Percentiles rank a stretch among this genome's conserved stretches.
These are phyloP conservation scores for Scheffersomyces spartinae DNA, from an alignment of 805 yeast genomes.

Conservation along the genomic window DNA sequence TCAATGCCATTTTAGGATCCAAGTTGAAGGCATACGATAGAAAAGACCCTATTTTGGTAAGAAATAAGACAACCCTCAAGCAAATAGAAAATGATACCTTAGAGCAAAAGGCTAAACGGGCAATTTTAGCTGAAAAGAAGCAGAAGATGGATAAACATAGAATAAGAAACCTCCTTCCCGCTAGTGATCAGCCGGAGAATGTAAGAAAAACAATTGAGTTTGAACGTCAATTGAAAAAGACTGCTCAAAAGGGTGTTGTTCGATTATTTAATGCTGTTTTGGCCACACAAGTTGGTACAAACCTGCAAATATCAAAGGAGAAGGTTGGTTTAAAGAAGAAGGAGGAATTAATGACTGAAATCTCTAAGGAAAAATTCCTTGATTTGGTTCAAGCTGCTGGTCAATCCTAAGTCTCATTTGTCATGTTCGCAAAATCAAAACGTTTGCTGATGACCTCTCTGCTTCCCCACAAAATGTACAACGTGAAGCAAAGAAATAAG, in stretches of 20 bases:
- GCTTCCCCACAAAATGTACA: too few relatives aligned
- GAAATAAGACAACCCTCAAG: constrained; percentile 60
- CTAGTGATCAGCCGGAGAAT: constrained; percentile 42
- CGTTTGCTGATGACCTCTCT: too few relatives aligned
- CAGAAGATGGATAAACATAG: constrained; percentile 55
- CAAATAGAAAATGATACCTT: constrained; percentile 71
- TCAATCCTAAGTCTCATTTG: constrained; percentile 16
- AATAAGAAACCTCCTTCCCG: constrained; percentile 55
- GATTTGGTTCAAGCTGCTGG: constrained; percentile 81
- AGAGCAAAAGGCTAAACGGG: constrained; percentile 72
- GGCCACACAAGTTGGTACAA: constrained; percentile 60
- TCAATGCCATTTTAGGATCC: constrained; percentile 74
- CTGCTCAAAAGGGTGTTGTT: constrained; percentile 84
- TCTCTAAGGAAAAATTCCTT: constrained; percentile 81
- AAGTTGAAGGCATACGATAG: constrained; percentile 82
- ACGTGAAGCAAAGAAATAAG: too few relatives aligned
- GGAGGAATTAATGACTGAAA: constrained; percentile 58
- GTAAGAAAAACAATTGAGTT: constrained; percentile 48
- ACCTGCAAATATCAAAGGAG: constrained; percentile 36
- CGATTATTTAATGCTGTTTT: constrained; percentile 74
- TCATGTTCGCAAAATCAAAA: too few relatives aligned
- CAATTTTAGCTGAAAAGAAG: constrained; percentile 61
- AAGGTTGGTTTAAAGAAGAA: constrained; percentile 34
- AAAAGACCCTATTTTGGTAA: constrained; percentile 80
- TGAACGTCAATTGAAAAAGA: constrained; percentile 61